Conservation (phyloP, 2,329 filamentous ascomycete species). For the Arachnomyces sp. region DNA sequence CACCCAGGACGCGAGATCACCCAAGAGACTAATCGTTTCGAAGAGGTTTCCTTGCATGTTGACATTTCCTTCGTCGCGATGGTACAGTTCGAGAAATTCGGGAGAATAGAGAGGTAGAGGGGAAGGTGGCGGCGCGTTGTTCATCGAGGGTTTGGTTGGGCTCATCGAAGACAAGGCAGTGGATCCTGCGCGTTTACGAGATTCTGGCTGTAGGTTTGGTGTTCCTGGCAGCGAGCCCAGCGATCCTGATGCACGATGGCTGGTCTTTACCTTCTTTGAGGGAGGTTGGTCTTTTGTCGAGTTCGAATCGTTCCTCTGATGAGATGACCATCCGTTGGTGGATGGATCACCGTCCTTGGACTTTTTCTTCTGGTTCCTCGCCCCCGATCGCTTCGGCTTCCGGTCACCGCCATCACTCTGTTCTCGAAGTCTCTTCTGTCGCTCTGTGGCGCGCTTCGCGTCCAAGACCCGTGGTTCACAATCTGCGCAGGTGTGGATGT, state of each 20-base stretch:
- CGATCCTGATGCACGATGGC: conserved; percentile 71
- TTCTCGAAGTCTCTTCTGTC: conserved; percentile 57
- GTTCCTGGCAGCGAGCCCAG: conserved; percentile 61
- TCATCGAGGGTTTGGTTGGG: conserved; percentile 54
- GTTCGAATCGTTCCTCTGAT: conserved; percentile 51
- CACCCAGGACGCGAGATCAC: conserved; percentile 70
- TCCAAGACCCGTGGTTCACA: conserved; percentile 76
- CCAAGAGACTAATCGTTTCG: conserved; percentile 65
- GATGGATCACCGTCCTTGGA: conserved; percentile 61
- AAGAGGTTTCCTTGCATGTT: conserved; percentile 67
- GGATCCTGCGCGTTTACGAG: conserved; percentile 55
- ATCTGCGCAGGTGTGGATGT: conserved; percentile 79
- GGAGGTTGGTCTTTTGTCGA: conserved; percentile 49
- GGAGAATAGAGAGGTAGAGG: conserved; percentile 63
- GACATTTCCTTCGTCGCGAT: conserved; percentile 51
- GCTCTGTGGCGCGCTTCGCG: conserved; percentile 64
- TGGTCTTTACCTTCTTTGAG: conserved; percentile 72
- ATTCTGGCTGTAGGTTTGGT: conserved; percentile 56
- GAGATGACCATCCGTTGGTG: conserved; percentile 57
- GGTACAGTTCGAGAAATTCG: conserved; percentile 69
- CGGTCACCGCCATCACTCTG: conserved; percentile 56
- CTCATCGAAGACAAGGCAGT: conserved; percentile 58
- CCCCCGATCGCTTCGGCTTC: conserved; percentile 64
- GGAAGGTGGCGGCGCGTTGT: conserved; percentile 28
- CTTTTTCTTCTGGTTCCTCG: conserved; percentile 87